Evolutionary conservation across 495 filamentous ascomycete species (phyloP).

Genomic region (Lasiosphaeria hispida): DNA sequence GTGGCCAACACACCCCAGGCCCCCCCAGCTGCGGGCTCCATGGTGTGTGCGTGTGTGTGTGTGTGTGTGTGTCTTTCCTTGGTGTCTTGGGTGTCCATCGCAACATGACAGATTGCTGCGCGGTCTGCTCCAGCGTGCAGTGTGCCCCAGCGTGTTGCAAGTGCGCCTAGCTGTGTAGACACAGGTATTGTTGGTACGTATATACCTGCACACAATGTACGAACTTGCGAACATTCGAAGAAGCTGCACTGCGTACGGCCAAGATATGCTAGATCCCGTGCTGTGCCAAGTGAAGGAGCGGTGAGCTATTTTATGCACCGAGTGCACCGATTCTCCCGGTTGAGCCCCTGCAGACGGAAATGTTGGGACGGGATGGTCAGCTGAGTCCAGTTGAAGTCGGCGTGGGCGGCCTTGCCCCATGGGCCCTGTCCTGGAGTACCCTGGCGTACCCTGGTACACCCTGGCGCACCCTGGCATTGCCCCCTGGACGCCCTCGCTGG

Average conservation of each 20-base stretch:
- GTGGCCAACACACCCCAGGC: too few species aligned
- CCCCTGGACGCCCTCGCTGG: conserved; percentile 1
- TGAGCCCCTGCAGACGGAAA: conserved; percentile 25
- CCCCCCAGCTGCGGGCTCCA: not conserved
- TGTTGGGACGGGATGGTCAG: conserved; percentile 32
- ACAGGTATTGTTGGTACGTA: too few species aligned
- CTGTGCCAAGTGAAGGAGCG: conserved; percentile 26
- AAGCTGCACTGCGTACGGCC: conserved; percentile 10
- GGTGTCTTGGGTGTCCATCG: not conserved
- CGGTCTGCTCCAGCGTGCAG: too few species aligned
- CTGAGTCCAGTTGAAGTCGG: conserved; percentile 18
- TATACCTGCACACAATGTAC: too few species aligned
- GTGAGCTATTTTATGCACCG: conserved; percentile 30
- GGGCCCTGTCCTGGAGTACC: not conserved
- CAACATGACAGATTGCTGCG: too few species aligned
- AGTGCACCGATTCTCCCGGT: conserved; percentile 29
- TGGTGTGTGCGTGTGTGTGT: not conserved
- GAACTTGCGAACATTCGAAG: too few species aligned
- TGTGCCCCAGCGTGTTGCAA: too few species aligned
- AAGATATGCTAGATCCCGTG: conserved; percentile 18
- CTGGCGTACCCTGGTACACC: too few species aligned
- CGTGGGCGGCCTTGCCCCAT: conserved; percentile 11
- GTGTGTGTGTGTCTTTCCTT: not conserved
- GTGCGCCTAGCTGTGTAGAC: too few species aligned
- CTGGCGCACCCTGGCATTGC: not conserved